phyloP scores from a whole-genome alignment of 2,329 filamentous ascomycete genomes.

The Sporothrix mexicana region DNA sequence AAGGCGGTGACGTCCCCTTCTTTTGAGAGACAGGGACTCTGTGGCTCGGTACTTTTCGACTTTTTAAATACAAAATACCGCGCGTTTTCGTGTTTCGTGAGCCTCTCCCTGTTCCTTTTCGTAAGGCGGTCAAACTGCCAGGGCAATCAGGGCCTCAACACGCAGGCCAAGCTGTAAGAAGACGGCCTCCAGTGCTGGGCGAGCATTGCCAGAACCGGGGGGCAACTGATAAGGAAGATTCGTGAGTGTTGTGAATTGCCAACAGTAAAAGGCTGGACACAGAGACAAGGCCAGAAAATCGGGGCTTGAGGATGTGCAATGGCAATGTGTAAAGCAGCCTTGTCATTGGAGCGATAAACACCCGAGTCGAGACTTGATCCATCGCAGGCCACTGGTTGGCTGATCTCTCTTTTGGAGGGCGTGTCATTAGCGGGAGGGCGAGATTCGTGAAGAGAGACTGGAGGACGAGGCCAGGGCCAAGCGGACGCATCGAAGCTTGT shows the following conservation, averaged over 20 bases:
- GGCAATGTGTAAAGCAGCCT: conserved; percentile 30
- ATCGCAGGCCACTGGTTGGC: conserved; percentile 21
- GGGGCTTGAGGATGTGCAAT: conserved; percentile 26
- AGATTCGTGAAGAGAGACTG: background rate
- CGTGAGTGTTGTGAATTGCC: background rate
- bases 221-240: conserved; percentile 29
- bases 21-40: background rate
- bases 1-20: conserved; percentile 11
- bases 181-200: background rate
- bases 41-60: conserved; percentile 10
- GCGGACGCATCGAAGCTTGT: conserved; percentile 33
- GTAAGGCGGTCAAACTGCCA: background rate
- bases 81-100: background rate
- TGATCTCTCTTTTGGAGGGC: background rate
- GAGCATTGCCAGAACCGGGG: background rate
- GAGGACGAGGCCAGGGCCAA: conserved; percentile 8
- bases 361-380: background rate
- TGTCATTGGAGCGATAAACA: conserved; percentile 31
- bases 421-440: conserved; percentile 6
- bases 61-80: too few relatives aligned
- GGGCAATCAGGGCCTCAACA: too few relatives aligned
- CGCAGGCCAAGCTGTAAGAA: background rate
- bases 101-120: background rate
- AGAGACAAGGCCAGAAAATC: background rate
- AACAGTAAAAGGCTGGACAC: conserved; percentile 27